Evolutionary conservation across 768 basidiomycete genomes (phyloP), one percentile per base, ranked within the genome.

Genomic region (Podaxis carcinomalis): DNA sequence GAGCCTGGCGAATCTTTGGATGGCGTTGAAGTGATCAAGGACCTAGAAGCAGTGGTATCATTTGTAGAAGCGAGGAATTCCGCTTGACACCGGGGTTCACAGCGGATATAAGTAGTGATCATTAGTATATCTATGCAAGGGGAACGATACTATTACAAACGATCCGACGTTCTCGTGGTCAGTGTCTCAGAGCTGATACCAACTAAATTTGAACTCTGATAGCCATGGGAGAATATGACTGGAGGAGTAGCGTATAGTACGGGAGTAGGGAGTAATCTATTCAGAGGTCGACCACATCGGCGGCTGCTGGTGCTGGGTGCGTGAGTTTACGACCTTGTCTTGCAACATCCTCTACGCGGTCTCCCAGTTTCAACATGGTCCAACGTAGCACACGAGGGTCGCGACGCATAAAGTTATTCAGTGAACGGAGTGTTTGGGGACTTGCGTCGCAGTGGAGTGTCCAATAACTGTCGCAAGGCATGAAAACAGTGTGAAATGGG

Each of bases 391-490:
- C 91, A 35, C 89, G 84, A 10, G 92, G 92, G 68, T 96, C 94
- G 56, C 80, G 79, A 6, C 88, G 84, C 72, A 95, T 81, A 59
- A 89, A 78, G 7, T 76, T 73, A 65, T 86, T 85, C n/a, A 96
- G 77, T 0, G 81, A 76, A 5, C 78, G 76, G 52, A 95, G 77
- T 0, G 84, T 86, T 40, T 78, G 77, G 10, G 93, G 93, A 7
- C 89, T 89, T 3, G 91, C 84, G 77, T 96, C 94, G 71, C 95
- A 96, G 69, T 92, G 84, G 78, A 96, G 83, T 3, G 89, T 87
- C 92, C 92, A 95, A 71, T 94, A 94, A 67, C 93, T 95, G 66
- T 28, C 16, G 11, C 25, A 19, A 36, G 25, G 44, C 27, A 56
- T 63, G 21, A 55, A 39, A 13, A 19, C 51, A 44, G 27, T 56